Evolutionary conservation across 768 basidiomycete genomes (phyloP).

Genomic region (Tricholoma hemisulphureum): DNA sequence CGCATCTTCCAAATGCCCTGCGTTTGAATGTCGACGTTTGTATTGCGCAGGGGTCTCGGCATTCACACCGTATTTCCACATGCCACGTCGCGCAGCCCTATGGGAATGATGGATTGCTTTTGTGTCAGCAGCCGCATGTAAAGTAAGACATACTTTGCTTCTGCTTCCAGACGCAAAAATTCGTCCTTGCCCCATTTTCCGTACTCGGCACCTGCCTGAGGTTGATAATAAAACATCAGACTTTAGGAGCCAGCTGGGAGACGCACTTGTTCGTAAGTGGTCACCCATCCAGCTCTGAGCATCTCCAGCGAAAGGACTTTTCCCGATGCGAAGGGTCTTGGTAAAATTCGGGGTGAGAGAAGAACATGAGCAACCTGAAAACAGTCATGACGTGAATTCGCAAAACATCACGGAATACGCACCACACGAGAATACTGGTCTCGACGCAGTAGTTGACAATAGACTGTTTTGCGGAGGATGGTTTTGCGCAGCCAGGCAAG

Average conservation of each 20-base stretch:
- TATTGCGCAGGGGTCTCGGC: conserved; percentile 77
- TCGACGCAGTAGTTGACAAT: conserved; percentile 67
- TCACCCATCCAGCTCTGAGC: conserved; percentile 75
- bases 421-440: conserved; percentile 89
- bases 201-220: conserved; percentile 69
- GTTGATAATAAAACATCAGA: not conserved
- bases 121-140: not conserved
- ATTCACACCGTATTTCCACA: conserved; percentile 61
- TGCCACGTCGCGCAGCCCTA: conserved; percentile 64
- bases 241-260: not conserved
- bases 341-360: conserved; percentile 52
- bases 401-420: conserved; percentile 24
- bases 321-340: conserved; percentile 44
- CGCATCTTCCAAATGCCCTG: conserved; percentile 16
- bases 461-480: conserved; percentile 58
- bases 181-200: conserved; percentile 64
- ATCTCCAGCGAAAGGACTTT: conserved; percentile 65
- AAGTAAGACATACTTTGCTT: conserved; percentile 57
- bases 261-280: conserved; percentile 64
- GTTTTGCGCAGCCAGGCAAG: conserved; percentile 64
- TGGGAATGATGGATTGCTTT: not conserved
- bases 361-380: conserved; percentile 67
- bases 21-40: conserved; percentile 61
- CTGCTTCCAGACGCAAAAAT: conserved; percentile 58
- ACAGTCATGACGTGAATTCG: not conserved